A percentile compares a stretch with the other conserved stretches of the same genome.
Evolutionary conservation across 2,329 filamentous ascomycete genomes (phyloP).

Genomic region (Penicillium nordicum): DNA sequence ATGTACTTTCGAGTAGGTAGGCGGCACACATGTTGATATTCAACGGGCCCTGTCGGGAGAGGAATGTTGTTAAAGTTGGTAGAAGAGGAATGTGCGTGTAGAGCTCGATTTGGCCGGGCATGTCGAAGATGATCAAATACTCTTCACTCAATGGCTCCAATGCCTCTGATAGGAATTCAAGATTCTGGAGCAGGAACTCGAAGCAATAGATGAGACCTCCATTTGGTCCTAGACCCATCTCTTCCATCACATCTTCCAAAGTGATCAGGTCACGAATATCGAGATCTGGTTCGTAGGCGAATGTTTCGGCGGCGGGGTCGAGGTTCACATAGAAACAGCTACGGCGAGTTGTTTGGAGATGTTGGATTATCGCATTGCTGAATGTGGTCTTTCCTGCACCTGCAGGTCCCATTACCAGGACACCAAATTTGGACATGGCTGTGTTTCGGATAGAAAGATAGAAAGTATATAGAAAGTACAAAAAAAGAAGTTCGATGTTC

Average conservation of each 20-base stretch:
- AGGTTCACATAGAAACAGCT: conserved; percentile 98
- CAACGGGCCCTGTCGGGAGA: conserved; percentile 73
- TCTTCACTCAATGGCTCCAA: conserved; percentile 86
- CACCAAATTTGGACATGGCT: conserved; percentile 86
- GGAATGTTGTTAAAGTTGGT: conserved; percentile 75
- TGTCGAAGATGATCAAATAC: conserved; percentile 96
- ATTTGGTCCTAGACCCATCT: conserved; percentile 85
- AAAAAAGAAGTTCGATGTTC: neutral
- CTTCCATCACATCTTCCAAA: conserved; percentile 94
- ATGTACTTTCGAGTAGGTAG: conserved; percentile 92
- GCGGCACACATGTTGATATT: conserved; percentile 90
- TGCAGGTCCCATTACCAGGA: conserved; percentile 92
- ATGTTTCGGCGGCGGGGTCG: conserved; percentile 90
- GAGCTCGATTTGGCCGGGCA: conserved; percentile 97
- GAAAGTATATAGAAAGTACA: neutral
- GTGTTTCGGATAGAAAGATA: neutral
- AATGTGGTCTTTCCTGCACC: conserved; percentile 98
- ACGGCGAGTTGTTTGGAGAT: conserved; percentile 84
- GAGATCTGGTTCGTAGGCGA: conserved; percentile 85
- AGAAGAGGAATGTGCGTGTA: conserved; percentile 96
- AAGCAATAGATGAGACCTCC: conserved; percentile 95
- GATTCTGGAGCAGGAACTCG: conserved; percentile 90
- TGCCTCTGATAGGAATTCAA: conserved; percentile 83
- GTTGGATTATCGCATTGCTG: conserved; percentile 87
- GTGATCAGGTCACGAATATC: conserved; percentile 95